phyloP scores from a whole-genome alignment of 176 grass and related monocot genomes.

The Juncus inflexus region DNA sequence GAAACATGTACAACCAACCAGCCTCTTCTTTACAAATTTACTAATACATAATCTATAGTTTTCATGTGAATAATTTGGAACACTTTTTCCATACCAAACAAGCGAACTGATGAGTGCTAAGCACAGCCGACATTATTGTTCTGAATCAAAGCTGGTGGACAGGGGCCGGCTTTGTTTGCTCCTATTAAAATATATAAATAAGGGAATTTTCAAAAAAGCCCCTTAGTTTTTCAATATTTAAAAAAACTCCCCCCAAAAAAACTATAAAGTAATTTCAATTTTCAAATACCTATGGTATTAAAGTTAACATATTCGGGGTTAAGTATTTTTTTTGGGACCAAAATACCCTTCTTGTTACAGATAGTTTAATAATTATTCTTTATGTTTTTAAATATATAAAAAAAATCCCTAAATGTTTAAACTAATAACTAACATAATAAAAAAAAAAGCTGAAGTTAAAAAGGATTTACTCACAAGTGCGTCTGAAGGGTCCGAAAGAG shows the following conservation, averaged over 20 bases:
- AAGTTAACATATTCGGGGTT: too few species aligned
- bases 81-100: conserved; percentile 62
- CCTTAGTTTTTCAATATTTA: background rate
- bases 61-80: conserved; percentile 11
- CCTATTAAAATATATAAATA: conserved; percentile 29
- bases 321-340: too few species aligned
- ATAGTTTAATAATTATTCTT: too few species aligned
- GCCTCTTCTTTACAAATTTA: too few species aligned
- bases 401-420: background rate
- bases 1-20: too few species aligned
- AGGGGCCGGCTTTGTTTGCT: conserved; percentile 85
- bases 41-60: conserved; percentile 1
- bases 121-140: conserved; percentile 96
- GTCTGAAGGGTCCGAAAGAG: conserved; percentile 95
- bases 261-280: too few species aligned
- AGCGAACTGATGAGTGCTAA: conserved; percentile 99
- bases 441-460: background rate
- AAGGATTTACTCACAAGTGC: conserved; percentile 54
- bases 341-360: too few species aligned
- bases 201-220: background rate
- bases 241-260: too few species aligned
- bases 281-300: too few species aligned
- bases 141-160: conserved; percentile 99
- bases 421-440: conserved; percentile 7
- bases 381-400: too few species aligned